Evolutionary conservation across 108 stramenopile genomes (phyloP).

Genomic region (Aurantiochytrium sp.): DNA sequence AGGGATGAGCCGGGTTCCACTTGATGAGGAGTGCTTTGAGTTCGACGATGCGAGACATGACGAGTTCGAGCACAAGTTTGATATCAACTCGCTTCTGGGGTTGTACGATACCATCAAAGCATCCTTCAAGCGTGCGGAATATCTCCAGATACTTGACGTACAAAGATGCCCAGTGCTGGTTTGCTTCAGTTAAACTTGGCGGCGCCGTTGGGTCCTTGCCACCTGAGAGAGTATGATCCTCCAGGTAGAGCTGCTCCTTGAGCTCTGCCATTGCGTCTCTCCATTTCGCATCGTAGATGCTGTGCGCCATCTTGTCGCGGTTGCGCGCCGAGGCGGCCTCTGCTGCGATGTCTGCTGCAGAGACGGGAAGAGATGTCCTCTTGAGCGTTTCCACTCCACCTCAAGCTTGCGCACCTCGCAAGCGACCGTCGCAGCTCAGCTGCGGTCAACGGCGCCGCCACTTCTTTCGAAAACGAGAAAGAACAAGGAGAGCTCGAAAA

Average conservation of each 20-base stretch:
- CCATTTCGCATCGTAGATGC: conserved; percentile 50
- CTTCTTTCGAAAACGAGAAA: too few relatives aligned
- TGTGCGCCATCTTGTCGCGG: not conserved
- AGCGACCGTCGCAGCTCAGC: too few relatives aligned
- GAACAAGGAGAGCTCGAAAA: too few relatives aligned
- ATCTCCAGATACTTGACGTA: conserved; percentile 68
- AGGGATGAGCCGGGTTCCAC: conserved; percentile 70
- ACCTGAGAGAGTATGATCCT: conserved; percentile 37
- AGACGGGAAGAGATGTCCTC: too few relatives aligned
- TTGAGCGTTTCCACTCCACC: too few relatives aligned
- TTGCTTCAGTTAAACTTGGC: conserved; percentile 40
- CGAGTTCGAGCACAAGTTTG: conserved; percentile 59
- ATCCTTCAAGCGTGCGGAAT: conserved; percentile 51
- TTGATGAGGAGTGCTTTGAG: conserved; percentile 66
- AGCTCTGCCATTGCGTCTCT: conserved; percentile 57
- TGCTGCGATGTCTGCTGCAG: too few relatives aligned
- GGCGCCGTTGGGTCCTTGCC: not conserved
- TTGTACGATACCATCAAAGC: conserved; percentile 67
- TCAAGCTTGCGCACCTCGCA: too few relatives aligned
- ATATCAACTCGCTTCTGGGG: conserved; percentile 75
- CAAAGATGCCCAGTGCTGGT: conserved; percentile 65
- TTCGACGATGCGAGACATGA: conserved; percentile 65
- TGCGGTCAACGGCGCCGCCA: too few relatives aligned
- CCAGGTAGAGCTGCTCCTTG: conserved; percentile 56
- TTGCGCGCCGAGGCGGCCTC: too few relatives aligned